Base-by-base conservation (phyloP, 2,329 filamentous ascomycete species). In the Penicillium sp. region DNA sequence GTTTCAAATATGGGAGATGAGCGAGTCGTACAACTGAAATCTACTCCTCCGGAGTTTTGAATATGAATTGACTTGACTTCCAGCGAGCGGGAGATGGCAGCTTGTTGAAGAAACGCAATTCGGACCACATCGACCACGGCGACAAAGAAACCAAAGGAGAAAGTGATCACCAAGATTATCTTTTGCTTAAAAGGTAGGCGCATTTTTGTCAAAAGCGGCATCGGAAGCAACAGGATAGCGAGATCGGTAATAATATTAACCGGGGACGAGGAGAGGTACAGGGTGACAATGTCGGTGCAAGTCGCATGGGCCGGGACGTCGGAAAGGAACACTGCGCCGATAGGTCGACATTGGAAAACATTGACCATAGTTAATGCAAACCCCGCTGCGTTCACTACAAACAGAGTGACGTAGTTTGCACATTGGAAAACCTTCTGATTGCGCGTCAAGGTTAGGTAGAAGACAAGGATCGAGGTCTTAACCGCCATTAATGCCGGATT, bases 161-260 rank as follows among this genome's bases (percentile, higher is more conserved):
- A 97, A 0, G 92, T 95, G 35, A 94, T 77, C 52, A 96, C 84
- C 8, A 97, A 78, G 46, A 96, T 94, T 2, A 88, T 86, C 76
- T 97, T 97, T 71, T 97, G 93, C 59, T 91, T 90, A 58, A 80
- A 84, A 0, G 93, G 93, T 10, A 97, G 77, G 48, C 87, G 87
- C 89, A 97, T 94, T 54, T 87, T 83, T 0, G 92, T 95, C 21
- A 97, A 79, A 10, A 97, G 89, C 1, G 93, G 93, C 67, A 97
- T 90, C 0, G 93, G 93, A 12, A 97, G 79, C 43, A 94, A 88
- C 31, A 97, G 80, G 50, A 97, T 91, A 43, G 90, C 90, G 55
- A 97, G 80, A 69, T 97, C 93, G 21, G 92, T 96, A 61, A 95
- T 88, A 66, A 97, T 90, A 76, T 97, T 97, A 71, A 96, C 85